Evolutionary conservation across 768 basidiomycete genomes (phyloP).

Genomic region (Lyophyllum atratum): DNA sequence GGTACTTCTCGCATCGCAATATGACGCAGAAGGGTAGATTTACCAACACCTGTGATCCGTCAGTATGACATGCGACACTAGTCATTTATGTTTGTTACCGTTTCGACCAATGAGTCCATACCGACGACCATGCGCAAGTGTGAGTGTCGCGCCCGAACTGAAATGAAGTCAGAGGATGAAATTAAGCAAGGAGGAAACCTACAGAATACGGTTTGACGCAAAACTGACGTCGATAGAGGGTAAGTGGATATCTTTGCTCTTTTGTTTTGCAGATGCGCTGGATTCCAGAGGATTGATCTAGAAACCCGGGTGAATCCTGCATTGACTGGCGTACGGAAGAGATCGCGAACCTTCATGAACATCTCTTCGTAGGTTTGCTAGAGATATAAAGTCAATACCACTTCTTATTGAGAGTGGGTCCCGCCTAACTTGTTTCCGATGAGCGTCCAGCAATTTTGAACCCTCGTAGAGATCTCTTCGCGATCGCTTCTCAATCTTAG

Average conservation of each 20-base stretch:
- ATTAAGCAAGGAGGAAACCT: constrained; percentile 14
- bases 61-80: neutral
- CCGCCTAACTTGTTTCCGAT: constrained; percentile 76
- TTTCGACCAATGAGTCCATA: constrained; percentile 93
- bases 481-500: constrained; percentile 97
- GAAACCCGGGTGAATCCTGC: neutral
- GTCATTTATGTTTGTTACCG: constrained; percentile 39
- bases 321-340: neutral
- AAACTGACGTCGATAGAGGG: constrained; percentile 96
- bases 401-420: neutral
- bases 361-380: constrained; percentile 98
- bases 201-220: constrained; percentile 93
- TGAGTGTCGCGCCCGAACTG: constrained; percentile 84
- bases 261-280: constrained; percentile 77
- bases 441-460: constrained; percentile 90
- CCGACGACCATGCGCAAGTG: constrained; percentile 84
- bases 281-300: constrained; percentile 94
- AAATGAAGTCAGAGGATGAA: constrained; percentile 3
- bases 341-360: constrained; percentile 85
- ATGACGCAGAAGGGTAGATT: constrained; percentile 92
- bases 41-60: constrained; percentile 73
- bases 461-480: constrained; percentile 92
- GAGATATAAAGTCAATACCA: constrained; percentile 7
- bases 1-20: constrained; percentile 95
- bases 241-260: constrained; percentile 96